A percentile compares a stretch with the other conserved stretches of the same genome.
Conservation (phyloP, 208 protist species). For the Wallacemonas sp. region DNA sequence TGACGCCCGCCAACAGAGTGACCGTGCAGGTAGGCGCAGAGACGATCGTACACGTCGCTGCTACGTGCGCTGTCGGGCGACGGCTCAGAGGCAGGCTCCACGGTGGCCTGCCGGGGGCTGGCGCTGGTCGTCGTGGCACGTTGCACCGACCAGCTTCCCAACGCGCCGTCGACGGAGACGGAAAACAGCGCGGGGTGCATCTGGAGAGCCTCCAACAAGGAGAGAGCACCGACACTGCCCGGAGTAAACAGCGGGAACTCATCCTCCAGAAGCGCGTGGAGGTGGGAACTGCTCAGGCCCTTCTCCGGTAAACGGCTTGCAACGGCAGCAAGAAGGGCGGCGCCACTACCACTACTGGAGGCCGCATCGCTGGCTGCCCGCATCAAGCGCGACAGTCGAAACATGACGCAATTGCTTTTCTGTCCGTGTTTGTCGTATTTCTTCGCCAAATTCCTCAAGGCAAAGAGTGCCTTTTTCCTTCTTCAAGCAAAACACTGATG, state of each 20-base stretch:
- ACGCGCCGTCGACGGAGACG: slow-evolving; percentile 24
- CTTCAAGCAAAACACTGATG: too few species aligned
- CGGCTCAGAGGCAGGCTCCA: not conserved
- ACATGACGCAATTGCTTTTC: not conserved
- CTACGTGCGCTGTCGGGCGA: too few species aligned
- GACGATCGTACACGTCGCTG: not conserved
- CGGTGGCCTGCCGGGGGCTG: not conserved
- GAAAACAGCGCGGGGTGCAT: slow-evolving; percentile 42
- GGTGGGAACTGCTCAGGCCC: slow-evolving; percentile 48
- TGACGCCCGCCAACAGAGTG: not conserved
- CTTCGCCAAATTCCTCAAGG: too few species aligned
- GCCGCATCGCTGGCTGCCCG: not conserved
- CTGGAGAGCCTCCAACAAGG: slow-evolving; percentile 59
- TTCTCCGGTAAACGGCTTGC: slow-evolving; percentile 39
- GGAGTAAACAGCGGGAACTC: slow-evolving; percentile 58
- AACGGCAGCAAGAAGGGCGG: slow-evolving; percentile 17
- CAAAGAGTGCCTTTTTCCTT: too few species aligned
- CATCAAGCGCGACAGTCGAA: slow-evolving; percentile 1
- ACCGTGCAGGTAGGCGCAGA: not conserved
- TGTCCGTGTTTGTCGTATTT: not conserved
- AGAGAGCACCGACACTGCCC: slow-evolving; percentile 35
- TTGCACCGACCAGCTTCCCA: slow-evolving; percentile 41
- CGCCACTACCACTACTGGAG: not conserved
- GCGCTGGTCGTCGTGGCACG: not conserved
- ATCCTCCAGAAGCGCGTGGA: slow-evolving; percentile 64